Conservation (phyloP, 1,139 yeast species). For the Scheffersomyces illinoinensis region DNA sequence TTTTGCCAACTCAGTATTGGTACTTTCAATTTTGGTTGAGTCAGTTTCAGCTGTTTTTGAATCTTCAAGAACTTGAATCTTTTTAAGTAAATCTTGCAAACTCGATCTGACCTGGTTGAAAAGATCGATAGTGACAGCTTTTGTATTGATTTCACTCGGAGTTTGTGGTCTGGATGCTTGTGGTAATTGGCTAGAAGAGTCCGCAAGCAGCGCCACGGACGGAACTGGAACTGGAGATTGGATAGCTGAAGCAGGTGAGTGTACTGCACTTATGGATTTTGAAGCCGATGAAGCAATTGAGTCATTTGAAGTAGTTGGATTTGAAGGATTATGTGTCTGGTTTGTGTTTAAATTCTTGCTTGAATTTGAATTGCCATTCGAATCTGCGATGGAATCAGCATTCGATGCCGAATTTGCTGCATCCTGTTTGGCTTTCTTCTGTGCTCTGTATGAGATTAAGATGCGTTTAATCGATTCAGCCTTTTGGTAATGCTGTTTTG, state of each 20-base stretch:
- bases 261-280: not conserved
- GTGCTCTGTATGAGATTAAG: constrained; percentile 40
- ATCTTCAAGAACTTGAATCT: constrained; percentile 28
- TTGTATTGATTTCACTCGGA: constrained; percentile 14
- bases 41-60: constrained; percentile 24
- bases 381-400: not conserved
- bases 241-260: not conserved
- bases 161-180: not conserved
- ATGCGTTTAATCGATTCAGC: constrained; percentile 66
- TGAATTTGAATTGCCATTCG: not conserved
- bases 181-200: not conserved
- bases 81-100: constrained; percentile 44
- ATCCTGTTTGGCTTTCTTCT: constrained; percentile 15
- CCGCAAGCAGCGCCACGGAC: not conserved
- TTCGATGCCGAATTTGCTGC: constrained; percentile 6
- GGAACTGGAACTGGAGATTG: not conserved
- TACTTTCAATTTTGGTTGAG: constrained; percentile 27
- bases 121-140: constrained; percentile 37
- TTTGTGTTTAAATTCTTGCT: not conserved
- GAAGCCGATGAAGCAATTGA: not conserved
- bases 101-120: constrained; percentile 41
- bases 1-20: constrained; percentile 38
- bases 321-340: not conserved
- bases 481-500: constrained; percentile 62
- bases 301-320: not conserved